Conservation (phyloP, 2,329 filamentous ascomycete genomes). For the Colletotrichum liaoningense region DNA sequence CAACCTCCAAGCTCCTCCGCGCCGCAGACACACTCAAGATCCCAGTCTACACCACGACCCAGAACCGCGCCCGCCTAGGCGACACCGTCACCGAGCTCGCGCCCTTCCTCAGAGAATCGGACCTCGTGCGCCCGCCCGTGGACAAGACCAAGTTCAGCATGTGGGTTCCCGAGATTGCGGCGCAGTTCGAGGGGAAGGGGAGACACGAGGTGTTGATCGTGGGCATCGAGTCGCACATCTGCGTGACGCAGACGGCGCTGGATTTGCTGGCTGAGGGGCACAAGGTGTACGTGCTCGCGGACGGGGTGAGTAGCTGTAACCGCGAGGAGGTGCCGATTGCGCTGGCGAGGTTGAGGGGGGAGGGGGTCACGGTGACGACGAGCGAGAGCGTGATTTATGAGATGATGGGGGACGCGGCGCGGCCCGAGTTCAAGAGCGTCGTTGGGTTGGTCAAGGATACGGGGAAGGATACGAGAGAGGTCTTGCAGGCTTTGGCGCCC, state of each 20-base stretch:
- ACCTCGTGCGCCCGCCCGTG: slow-evolving; percentile 59
- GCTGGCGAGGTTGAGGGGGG: slow-evolving; percentile 78
- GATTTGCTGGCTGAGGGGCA: slow-evolving; percentile 83
- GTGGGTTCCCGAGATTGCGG: slow-evolving; percentile 76
- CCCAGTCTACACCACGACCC: slow-evolving; percentile 88
- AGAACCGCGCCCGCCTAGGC: slow-evolving; percentile 83
- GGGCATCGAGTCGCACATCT: slow-evolving; percentile 94
- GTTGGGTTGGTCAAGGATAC: slow-evolving; percentile 84
- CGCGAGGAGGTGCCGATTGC: slow-evolving; percentile 83
- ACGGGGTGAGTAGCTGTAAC: slow-evolving; percentile 92
- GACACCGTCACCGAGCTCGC: slow-evolving; percentile 80
- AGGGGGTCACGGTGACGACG: slow-evolving; percentile 83
- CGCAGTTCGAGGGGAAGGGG: slow-evolving; percentile 45
- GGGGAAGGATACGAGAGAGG: slow-evolving; percentile 75
- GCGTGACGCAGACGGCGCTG: slow-evolving; percentile 90
- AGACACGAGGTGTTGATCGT: slow-evolving; percentile 77
- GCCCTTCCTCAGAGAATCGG: slow-evolving; percentile 56
- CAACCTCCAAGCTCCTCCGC: slow-evolving; percentile 75
- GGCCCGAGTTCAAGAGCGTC: slow-evolving; percentile 78
- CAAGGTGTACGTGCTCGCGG: slow-evolving; percentile 86
- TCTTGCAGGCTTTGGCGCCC: slow-evolving; percentile 74
- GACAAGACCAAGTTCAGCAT: slow-evolving; percentile 96
- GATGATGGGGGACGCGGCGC: slow-evolving; percentile 83
- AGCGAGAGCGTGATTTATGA: slow-evolving; percentile 94
- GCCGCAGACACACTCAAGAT: slow-evolving; percentile 75